Evolutionary conservation across 2,329 filamentous ascomycete genomes (phyloP), one percentile per base, ranked within the genome.

Genomic region (Phoma sp.): DNA sequence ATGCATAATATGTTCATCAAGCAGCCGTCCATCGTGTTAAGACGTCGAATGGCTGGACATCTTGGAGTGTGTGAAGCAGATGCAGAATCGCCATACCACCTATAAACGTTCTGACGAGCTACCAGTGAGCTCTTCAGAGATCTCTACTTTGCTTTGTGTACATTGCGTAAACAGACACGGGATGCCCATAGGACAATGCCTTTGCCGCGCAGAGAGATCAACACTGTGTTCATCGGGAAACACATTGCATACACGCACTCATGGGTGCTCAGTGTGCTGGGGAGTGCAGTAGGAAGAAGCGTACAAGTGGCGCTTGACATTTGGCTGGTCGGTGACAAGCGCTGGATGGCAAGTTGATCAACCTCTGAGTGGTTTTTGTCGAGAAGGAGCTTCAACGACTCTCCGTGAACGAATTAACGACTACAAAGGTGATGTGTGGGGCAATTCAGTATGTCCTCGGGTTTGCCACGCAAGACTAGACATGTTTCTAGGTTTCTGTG

Each of bases 301-400:
- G 81, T 84, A 4, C 85, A 90, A 73, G 61, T 89, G 55, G 72
- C 89, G 65, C 74, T 88, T 12, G 81, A 80, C 71, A 70, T 88
- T 58, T 86, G 86, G 0, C 69, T 89, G 75, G 70, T 76, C n/a
- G 78, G 85, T 12, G 82, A 82, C 2, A 74, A 83, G 37, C 82
- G 83, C 62, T 88, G 86, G 86, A 88, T 88, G 85, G 85, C 83
- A 1, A 86, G 52, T 88, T 85, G 84, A 85, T 86, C n/a, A 46
- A 52, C 6, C 32, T 45, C 19, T 51, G 27, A 45, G 22, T 21
- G 19, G 1, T 7, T 15, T 8, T 29, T 39, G 22, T n/a, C 12
- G 21, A 35, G 36, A 8, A 38, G 3, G 2, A 22, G 36, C 8
- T 25, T 10, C 19, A 39, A 25, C 12, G 2, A 39, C 21, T 12